Conservation (phyloP, 768 basidiomycete genomes). For the Serendipita sp. region DNA sequence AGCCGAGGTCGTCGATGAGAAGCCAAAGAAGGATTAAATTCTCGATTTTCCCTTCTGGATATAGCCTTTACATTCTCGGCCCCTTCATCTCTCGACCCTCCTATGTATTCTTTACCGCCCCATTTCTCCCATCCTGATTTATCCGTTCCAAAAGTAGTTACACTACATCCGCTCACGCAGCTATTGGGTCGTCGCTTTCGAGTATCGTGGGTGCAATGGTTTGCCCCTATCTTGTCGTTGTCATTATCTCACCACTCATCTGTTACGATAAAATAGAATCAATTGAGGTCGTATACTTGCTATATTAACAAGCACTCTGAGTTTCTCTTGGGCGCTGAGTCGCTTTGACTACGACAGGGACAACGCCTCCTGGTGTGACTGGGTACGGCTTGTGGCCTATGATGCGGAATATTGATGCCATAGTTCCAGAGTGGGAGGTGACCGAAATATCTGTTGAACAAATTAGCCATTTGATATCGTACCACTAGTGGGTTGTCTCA, state of each 20-base stretch:
- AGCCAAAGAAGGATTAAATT: slow-evolving; percentile 9
- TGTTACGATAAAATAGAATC: background rate
- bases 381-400: slow-evolving; percentile 30
- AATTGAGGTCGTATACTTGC: background rate
- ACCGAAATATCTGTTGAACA: slow-evolving; percentile 42
- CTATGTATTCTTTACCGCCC: background rate
- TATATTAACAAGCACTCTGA: background rate
- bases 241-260: background rate
- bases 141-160: background rate
- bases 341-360: background rate
- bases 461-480: background rate
- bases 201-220: background rate
- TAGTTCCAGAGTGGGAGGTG: slow-evolving; percentile 50
- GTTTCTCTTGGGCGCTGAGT: background rate
- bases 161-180: background rate
- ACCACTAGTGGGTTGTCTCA: slow-evolving; percentile 21
- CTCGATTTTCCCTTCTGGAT: background rate
- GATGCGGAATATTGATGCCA: slow-evolving; percentile 36
- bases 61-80: background rate
- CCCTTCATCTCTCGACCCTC: background rate
- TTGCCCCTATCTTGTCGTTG: background rate
- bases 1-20: slow-evolving; percentile 10
- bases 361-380: slow-evolving; percentile 44
- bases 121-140: background rate
- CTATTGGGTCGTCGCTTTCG: background rate